phyloP scores from a whole-genome alignment of 768 basidiomycete genomes.

The Termitomyces titanicus region DNA sequence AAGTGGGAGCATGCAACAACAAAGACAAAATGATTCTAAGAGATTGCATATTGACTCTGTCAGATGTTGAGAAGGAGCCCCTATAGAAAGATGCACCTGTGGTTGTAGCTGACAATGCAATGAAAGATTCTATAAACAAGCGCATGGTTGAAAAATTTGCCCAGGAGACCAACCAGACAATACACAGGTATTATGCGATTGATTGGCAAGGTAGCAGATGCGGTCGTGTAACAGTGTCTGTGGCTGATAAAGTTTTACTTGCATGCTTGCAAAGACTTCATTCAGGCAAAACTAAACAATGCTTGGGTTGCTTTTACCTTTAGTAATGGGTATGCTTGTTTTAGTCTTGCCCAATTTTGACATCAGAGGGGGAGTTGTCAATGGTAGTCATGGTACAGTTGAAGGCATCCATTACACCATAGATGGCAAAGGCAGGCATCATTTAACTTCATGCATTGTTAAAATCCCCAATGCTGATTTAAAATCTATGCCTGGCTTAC shows the following conservation, averaged over 20 bases:
- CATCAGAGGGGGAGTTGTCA: slow-evolving; percentile 31
- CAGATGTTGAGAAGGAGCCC: too few species aligned
- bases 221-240: too few species aligned
- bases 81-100: too few species aligned
- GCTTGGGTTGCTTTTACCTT: slow-evolving; percentile 27
- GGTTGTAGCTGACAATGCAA: too few species aligned
- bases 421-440: slow-evolving; percentile 14
- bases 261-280: background rate
- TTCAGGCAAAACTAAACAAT: slow-evolving; percentile 23
- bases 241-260: slow-evolving; percentile 2
- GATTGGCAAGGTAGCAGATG: too few species aligned
- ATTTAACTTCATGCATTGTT: slow-evolving; percentile 23
- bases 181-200: too few species aligned
- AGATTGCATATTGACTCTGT: too few species aligned
- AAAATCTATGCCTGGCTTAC: slow-evolving; percentile 14
- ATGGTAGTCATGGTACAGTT: slow-evolving; percentile 27
- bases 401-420: slow-evolving; percentile 19
- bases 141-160: too few species aligned
- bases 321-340: slow-evolving; percentile 37
- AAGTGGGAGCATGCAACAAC: too few species aligned
- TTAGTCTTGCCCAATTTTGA: slow-evolving; percentile 35
- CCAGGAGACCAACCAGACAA: too few species aligned
- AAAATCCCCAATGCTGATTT: slow-evolving; percentile 7
- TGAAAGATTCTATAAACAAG: too few species aligned
- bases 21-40: too few species aligned